Evolutionary conservation across 192 early-diverging fungal species (phyloP).

Genomic region (Pecoramyces ruminantium): DNA sequence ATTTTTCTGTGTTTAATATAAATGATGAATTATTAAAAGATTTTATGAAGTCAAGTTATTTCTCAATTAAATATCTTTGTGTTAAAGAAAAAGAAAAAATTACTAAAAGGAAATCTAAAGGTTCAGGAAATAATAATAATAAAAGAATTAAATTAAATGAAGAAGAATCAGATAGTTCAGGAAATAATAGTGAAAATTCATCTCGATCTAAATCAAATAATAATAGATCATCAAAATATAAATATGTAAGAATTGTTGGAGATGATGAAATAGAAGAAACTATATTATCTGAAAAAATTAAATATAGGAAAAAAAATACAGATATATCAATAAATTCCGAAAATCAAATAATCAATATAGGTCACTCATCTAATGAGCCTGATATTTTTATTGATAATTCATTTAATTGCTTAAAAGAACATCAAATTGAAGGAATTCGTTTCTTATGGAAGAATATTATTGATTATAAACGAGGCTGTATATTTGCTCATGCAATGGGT

Average conservation of each 20-base stretch:
- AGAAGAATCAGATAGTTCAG: neutral
- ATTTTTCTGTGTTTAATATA: neutral
- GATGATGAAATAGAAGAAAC: neutral
- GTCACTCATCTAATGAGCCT: slow-evolving; percentile 33
- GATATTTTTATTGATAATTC: slow-evolving; percentile 21
- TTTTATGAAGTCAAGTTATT: neutral
- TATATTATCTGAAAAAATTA: neutral
- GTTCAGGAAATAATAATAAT: neutral
- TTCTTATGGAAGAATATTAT: slow-evolving; percentile 71
- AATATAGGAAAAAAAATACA: neutral
- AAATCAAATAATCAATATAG: slow-evolving; percentile 29
- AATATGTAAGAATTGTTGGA: neutral
- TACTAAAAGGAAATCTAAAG: neutral
- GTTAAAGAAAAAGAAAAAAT: neutral
- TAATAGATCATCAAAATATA: neutral
- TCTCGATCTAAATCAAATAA: neutral
- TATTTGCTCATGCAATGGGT: slow-evolving; percentile 75
- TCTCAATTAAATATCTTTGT: neutral
- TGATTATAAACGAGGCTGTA: slow-evolving; percentile 50
- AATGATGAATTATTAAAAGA: neutral
- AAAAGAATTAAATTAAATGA: neutral
- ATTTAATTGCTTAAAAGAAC: slow-evolving; percentile 26
- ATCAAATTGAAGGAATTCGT: slow-evolving; percentile 58
- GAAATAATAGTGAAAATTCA: neutral
- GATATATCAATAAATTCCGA: neutral